Evolutionary conservation across 495 filamentous ascomycete genomes (phyloP), one percentile per base, ranked within the genome.

Genomic region (Hapsidospora chrysogenum): DNA sequence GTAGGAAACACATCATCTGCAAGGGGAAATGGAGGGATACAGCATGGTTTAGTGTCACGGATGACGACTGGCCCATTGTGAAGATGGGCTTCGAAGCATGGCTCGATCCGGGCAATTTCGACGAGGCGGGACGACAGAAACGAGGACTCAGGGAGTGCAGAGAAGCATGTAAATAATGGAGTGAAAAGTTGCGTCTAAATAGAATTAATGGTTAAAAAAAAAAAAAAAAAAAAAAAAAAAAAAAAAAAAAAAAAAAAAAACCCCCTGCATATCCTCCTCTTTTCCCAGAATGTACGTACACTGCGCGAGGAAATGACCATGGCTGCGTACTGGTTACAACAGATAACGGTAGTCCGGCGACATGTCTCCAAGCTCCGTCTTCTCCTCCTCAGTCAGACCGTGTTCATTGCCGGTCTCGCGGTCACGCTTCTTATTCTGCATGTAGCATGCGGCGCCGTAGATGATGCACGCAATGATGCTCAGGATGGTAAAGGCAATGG

Each of bases 311-410:
- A n/a, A n/a, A n/a, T n/a, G n/a, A n/a, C n/a, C n/a, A n/a, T n/a
- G n/a, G n/a, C n/a, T n/a, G n/a, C n/a, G n/a, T n/a, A 20, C 17
- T 18, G 14, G 2, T 28, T 27, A 36, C 11, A 36, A 22, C 3
- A 36, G 22, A 17, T 74, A 74, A 32, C 65, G 52, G 46, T 66
- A 74, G 33, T 69, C 63, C 17, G 67, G 68, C 45, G 58, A 72
- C 48, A 71, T 36, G 50, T 78, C 76, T 5, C 80, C 80, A 39
- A 79, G 50, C 41, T 78, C 74, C 31, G 61, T 68, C 68, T 82
- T 81, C 58, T 85, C 79, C 38, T 70, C 66, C 45, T 83, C 76
- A 5, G 74, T 78, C 51, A 82, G 48, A 4, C 62, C 61, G 19
- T 74, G 47, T 49, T 74, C 57, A 29, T 48, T 52, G 23, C 23